Evolutionary conservation across 768 basidiomycete genomes (phyloP).

Genomic region (Auriscalpium vulgare): DNA sequence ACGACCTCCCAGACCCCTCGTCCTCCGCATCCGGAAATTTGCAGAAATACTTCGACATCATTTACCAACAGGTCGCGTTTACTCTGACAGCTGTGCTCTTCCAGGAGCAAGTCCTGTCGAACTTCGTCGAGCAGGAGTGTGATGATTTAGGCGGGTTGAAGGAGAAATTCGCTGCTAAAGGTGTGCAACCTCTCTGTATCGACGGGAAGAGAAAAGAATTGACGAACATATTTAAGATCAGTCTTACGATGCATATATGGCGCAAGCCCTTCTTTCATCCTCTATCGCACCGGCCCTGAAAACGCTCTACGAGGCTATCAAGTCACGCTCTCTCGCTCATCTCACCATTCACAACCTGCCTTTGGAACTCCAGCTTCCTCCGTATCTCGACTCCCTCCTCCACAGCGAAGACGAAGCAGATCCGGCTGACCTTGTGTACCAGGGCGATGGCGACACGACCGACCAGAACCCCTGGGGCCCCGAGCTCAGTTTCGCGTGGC

Average conservation of each 20-base stretch:
- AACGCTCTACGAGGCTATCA: slow-evolving; percentile 70
- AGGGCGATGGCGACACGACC: slow-evolving; percentile 42
- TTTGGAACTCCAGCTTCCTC: slow-evolving; percentile 81
- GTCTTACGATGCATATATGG: slow-evolving; percentile 46
- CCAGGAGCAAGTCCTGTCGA: slow-evolving; percentile 80
- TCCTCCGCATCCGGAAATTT: slow-evolving; percentile 74
- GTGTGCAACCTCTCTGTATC: slow-evolving; percentile 25
- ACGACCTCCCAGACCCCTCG: slow-evolving; percentile 87
- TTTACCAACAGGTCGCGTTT: slow-evolving; percentile 87
- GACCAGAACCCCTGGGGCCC: slow-evolving; percentile 49
- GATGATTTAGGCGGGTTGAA: slow-evolving; percentile 61
- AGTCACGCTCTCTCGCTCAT: slow-evolving; percentile 66
- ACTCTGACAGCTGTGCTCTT: slow-evolving; percentile 87
- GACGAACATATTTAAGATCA: slow-evolving; percentile 34
- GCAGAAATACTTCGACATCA: slow-evolving; percentile 72
- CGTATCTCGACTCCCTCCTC: slow-evolving; percentile 64
- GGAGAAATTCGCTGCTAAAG: slow-evolving; percentile 61
- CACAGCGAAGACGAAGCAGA: slow-evolving; percentile 57
- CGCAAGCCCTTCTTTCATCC: slow-evolving; percentile 53
- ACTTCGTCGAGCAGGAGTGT: slow-evolving; percentile 81
- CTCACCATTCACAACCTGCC: slow-evolving; percentile 73
- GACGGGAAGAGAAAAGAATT: neutral
- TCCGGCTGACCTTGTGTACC: slow-evolving; percentile 36
- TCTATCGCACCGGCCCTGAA: slow-evolving; percentile 78
- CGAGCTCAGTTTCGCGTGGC: slow-evolving; percentile 66